Evolutionary conservation across 441 rosid species (phyloP).

Genomic region (Isatis lusitanica): DNA sequence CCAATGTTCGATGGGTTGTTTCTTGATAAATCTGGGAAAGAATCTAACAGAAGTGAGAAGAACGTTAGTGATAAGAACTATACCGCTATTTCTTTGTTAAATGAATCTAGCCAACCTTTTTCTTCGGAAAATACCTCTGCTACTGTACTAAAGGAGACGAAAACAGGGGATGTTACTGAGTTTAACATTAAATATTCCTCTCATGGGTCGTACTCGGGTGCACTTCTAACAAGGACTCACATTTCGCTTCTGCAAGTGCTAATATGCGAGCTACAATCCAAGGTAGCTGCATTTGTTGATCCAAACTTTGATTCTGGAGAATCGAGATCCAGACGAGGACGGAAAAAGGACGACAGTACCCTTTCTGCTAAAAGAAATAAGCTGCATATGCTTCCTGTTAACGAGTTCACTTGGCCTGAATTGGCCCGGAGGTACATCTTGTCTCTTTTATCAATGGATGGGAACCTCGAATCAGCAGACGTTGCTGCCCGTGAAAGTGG

Average conservation of each 20-base stretch:
- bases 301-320: constrained; percentile 93
- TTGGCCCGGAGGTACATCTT: constrained; percentile 84
- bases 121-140: constrained; percentile 42
- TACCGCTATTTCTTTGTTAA: constrained; percentile 37
- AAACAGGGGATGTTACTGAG: constrained; percentile 45
- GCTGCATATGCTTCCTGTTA: constrained; percentile 79
- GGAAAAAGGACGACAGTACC: constrained; percentile 78
- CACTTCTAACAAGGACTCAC: constrained; percentile 67
- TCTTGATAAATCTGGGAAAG: constrained; percentile 43
- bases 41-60: constrained; percentile 41
- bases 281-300: constrained; percentile 89
- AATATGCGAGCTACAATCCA: constrained; percentile 83
- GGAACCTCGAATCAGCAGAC: constrained; percentile 88
- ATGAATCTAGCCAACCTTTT: constrained; percentile 36
- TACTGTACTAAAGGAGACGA: constrained; percentile 47
- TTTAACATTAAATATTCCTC: constrained; percentile 41
- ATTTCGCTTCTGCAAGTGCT: constrained; percentile 67
- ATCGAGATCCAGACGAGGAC: constrained; percentile 75
- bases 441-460: constrained; percentile 84
- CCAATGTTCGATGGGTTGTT: constrained; percentile 54
- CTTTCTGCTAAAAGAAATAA: constrained; percentile 62
- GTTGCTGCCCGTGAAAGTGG: constrained; percentile 81
- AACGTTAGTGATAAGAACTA: constrained; percentile 38
- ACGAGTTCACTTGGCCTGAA: constrained; percentile 96
- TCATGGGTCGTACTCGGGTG: constrained; percentile 48